These are phyloP conservation scores for Fusarium torreyae DNA, from an alignment of 2,329 filamentous ascomycete genomes.

Conservation along the genomic window DNA sequence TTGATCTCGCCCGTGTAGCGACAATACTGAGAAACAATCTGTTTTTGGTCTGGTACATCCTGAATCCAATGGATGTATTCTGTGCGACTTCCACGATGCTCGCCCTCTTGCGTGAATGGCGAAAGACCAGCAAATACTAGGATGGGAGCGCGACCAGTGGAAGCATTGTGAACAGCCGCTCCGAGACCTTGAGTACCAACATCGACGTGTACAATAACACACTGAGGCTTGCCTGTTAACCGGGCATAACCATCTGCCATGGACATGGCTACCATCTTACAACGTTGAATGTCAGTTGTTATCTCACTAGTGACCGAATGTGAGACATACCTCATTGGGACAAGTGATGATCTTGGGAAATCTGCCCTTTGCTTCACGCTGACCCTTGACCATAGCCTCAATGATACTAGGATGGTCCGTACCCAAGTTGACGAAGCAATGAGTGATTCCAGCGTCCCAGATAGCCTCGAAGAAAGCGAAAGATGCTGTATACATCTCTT, in stretches of 20 bases:
- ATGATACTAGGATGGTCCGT: conserved; percentile 83
- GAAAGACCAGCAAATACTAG: conserved; percentile 84
- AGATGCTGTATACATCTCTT: conserved; percentile 78
- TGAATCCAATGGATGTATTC: conserved; percentile 93
- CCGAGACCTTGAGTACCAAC: conserved; percentile 85
- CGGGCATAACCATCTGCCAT: conserved; percentile 88
- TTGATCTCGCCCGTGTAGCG: conserved; percentile 87
- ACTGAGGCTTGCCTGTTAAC: conserved; percentile 79
- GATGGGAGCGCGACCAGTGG: conserved; percentile 80
- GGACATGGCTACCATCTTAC: conserved; percentile 85
- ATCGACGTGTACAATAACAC: conserved; percentile 85
- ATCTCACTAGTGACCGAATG: accelerated
- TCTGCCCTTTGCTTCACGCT: conserved; percentile 73
- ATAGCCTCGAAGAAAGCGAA: conserved; percentile 88
- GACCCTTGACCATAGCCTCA: conserved; percentile 84
- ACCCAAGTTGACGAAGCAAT: conserved; percentile 77
- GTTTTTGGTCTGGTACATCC: conserved; percentile 85
- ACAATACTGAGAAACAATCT: conserved; percentile 88
- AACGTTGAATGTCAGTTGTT: conserved; percentile 19
- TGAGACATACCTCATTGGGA: conserved; percentile 76
- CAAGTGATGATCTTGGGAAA: conserved; percentile 85
- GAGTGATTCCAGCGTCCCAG: conserved; percentile 76
- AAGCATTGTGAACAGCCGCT: conserved; percentile 85
- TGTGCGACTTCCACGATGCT: conserved; percentile 81
- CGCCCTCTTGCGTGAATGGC: conserved; percentile 83